Evolutionary conservation across 306 rosid genomes (phyloP).

Genomic region (Malus sieversii): DNA sequence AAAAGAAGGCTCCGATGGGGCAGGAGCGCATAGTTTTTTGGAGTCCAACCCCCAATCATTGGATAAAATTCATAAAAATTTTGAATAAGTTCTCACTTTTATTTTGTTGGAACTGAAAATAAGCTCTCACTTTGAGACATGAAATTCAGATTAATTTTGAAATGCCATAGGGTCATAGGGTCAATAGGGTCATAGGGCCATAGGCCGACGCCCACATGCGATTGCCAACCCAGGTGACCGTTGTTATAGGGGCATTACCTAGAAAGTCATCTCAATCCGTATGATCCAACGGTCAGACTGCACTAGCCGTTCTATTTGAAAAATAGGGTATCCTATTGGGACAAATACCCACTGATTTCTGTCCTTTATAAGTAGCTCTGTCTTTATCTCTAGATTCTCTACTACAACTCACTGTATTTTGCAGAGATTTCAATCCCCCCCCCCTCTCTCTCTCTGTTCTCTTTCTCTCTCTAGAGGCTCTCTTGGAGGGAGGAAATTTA

Average conservation of each 20-base stretch:
- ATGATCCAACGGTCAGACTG: constrained; percentile 70
- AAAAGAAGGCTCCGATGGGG: constrained; percentile 31
- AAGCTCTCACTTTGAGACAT: not conserved
- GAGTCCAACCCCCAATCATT: constrained; percentile 15
- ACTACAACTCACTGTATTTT: not conserved
- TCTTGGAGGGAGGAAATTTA: not conserved
- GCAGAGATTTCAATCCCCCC: not conserved
- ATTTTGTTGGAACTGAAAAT: too few relatives aligned
- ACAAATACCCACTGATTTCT: constrained; percentile 35
- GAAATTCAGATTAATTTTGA: constrained; percentile 19
- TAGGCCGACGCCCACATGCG: constrained; percentile 48
- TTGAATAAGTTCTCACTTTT: not conserved
- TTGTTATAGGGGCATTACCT: constrained; percentile 23
- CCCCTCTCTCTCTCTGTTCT: not conserved
- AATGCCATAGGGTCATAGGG: not conserved
- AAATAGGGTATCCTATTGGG: constrained; percentile 7
- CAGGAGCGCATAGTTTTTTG: constrained; percentile 26
- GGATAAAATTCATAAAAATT: not conserved
- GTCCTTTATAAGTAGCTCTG: not conserved
- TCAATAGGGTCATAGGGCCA: too few relatives aligned
- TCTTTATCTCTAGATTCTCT: not conserved
- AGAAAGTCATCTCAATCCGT: constrained; percentile 18
- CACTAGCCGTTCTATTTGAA: constrained; percentile 92
- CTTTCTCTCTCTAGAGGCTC: not conserved
- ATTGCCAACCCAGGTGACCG: constrained; percentile 47